Evolutionary conservation across 169 alveolate genomes (phyloP), one percentile per base, ranked within the genome.

Genomic region (Eimeria praecox): DNA sequence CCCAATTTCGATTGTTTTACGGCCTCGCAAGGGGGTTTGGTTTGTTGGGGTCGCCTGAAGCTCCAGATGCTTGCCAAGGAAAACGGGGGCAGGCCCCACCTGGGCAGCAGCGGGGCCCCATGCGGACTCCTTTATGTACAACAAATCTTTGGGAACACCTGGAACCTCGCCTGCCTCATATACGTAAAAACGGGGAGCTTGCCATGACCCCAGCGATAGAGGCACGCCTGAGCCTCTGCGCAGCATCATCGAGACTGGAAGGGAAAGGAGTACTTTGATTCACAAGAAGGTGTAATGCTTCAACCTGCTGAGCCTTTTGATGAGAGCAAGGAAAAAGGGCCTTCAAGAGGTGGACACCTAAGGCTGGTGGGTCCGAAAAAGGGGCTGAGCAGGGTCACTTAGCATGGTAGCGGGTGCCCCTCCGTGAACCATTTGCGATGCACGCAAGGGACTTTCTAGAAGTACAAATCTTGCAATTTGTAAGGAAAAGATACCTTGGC

Each of bases 81-180:
- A 87, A 46, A 87, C 93, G 30, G 93, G 93, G 40, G 93, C 93
- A 35, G 93, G 93, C 44, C 93, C 93, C 62, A 87, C 93, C 93
- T 87, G 93, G 46, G 82, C 40, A n/a, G 93, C 93, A 59, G 93
- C 78, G 46, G 93, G 93, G 12, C 93, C 93, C 93, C 93, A 87
- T 40, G 71, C 93, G 33, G 83, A 87, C 64, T 87, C 93, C 33
- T 87, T 87, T 33, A 87, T 87, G 52, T 64, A 87, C 66, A 87
- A 40, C 40, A 87, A 62, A 24, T 56, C 93, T 40, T 87, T 87
- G 18, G 93, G 93, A 62, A 46, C 83, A 27, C 82, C 82, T 59
- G 93, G 27, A 44, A 87, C 59, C 80, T 87, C 93, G 22, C 93
- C 93, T 38, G 93, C 78, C 82, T 87, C 75, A 62, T 87, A 87